A percentile compares a stretch with the other conserved stretches of the same genome.
Evolutionary conservation across 202 grass and related monocot genomes (phyloP).

Genomic region (Hordeum pubiflorum): DNA sequence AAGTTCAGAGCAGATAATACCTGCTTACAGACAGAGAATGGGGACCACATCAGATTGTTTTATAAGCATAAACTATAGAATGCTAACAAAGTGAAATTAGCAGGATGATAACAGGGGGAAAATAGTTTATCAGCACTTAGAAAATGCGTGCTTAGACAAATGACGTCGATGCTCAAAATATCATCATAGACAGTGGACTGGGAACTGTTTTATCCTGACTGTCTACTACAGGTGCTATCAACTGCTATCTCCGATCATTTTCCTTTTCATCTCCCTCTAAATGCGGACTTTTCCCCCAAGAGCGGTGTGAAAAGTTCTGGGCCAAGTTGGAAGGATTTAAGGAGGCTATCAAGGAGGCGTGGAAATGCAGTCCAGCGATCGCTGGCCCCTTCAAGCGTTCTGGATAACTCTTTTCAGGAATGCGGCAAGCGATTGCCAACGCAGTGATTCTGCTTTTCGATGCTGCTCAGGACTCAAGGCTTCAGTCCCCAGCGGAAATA

Average conservation of each 20-base stretch:
- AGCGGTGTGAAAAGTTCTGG: not conserved
- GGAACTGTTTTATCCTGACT: not conserved
- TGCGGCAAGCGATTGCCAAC: not conserved
- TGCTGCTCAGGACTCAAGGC: not conserved
- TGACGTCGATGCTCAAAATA: not conserved
- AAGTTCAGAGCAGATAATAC: conserved; percentile 89
- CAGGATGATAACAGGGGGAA: not conserved
- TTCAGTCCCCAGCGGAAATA: not conserved
- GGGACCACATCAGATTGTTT: conserved; percentile 4
- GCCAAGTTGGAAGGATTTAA: not conserved
- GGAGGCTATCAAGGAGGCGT: not conserved
- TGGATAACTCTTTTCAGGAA: not conserved
- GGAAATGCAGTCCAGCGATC: not conserved
- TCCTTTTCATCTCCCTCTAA: not conserved
- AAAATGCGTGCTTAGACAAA: not conserved
- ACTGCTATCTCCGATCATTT: not conserved
- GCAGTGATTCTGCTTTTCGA: not conserved
- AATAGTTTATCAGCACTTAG: not conserved
- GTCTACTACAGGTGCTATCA: not conserved
- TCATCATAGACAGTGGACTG: not conserved
- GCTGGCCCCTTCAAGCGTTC: not conserved
- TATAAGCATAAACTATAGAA: not conserved
- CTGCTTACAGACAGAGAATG: conserved; percentile 38
- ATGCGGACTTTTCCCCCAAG: not conserved
- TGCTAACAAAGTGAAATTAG: not conserved